Conservation (phyloP, 176 grass and related monocot genomes). For the Thinopyrum elongatum region DNA sequence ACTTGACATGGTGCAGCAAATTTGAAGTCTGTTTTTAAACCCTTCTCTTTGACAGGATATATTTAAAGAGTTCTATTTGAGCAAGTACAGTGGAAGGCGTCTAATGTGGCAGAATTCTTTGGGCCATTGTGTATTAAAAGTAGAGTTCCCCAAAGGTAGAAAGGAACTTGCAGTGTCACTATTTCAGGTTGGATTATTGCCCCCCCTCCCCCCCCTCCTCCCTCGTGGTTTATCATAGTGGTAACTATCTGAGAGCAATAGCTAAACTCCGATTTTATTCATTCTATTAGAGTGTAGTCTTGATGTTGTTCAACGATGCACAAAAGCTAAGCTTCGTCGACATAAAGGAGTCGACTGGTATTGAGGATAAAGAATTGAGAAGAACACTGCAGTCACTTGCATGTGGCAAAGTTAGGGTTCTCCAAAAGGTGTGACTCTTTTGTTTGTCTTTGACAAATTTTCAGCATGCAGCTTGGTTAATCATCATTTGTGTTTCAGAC, state of each 20-base stretch:
- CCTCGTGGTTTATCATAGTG: slow-evolving; percentile 3
- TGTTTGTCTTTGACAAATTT: slow-evolving; percentile 21
- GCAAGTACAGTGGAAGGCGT: slow-evolving; percentile 96
- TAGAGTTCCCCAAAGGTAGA: slow-evolving; percentile 95
- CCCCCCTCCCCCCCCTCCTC: not conserved
- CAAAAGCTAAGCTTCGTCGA: slow-evolving; percentile 91
- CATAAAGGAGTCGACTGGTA: slow-evolving; percentile 89
- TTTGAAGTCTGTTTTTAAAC: slow-evolving; percentile 24
- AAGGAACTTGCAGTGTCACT: slow-evolving; percentile 99
- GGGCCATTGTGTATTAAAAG: slow-evolving; percentile 97
- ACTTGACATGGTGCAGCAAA: not conserved
- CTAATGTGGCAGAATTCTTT: slow-evolving; percentile 99
- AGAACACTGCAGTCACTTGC: slow-evolving; percentile 97
- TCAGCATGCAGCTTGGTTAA: slow-evolving; percentile 9
- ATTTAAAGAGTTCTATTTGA: slow-evolving; percentile 99
- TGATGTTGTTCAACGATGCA: slow-evolving; percentile 96
- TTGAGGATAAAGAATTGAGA: slow-evolving; percentile 99
- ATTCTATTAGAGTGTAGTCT: slow-evolving; percentile 74
- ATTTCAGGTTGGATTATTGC: slow-evolving; percentile 69
- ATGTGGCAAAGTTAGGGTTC: slow-evolving; percentile 95
- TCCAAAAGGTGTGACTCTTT: slow-evolving; percentile 78
- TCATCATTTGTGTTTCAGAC: slow-evolving; percentile 59
- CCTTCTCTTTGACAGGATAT: slow-evolving; percentile 63
- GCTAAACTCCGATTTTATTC: slow-evolving; percentile 6
- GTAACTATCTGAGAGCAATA: slow-evolving; percentile 7